A percentile compares a stretch with the other conserved stretches of the same genome.
phyloP scores from a whole-genome alignment of 495 filamentous ascomycete genomes.

The Xylaria grammica region DNA sequence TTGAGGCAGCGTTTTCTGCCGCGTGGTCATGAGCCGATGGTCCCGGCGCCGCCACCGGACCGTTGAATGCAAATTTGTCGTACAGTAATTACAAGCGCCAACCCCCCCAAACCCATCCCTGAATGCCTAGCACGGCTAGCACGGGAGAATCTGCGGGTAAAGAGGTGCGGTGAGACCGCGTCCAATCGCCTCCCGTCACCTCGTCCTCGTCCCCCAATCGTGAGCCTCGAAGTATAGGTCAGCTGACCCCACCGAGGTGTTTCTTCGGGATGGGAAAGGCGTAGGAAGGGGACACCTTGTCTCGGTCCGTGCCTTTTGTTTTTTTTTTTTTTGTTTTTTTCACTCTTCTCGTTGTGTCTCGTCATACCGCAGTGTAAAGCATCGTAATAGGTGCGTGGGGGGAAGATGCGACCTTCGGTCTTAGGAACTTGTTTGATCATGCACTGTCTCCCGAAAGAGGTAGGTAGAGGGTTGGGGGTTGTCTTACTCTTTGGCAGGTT shows the following conservation, averaged over 20 bases:
- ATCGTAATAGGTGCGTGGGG: not conserved
- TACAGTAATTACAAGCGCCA: constrained; percentile 1
- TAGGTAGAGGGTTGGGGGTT: constrained; percentile 7
- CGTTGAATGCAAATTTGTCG: constrained; percentile 1
- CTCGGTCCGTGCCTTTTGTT: no score
- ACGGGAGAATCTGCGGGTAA: constrained; percentile 21
- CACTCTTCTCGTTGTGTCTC: not conserved
- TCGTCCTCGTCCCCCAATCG: not conserved
- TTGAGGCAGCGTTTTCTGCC: constrained; percentile 2
- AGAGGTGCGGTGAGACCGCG: constrained; percentile 7
- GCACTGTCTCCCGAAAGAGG: constrained; percentile 13
- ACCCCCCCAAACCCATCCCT: not conserved
- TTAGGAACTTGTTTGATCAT: not conserved
- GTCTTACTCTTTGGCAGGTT: not conserved
- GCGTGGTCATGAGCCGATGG: constrained; percentile 19
- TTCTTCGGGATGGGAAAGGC: not conserved
- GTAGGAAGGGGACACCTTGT: no score
- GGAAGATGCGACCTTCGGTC: not conserved
- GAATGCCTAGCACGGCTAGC: constrained; percentile 17
- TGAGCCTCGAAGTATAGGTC: constrained; percentile 9
- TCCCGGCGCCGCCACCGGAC: constrained; percentile 21
- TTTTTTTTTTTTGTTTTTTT: no score
- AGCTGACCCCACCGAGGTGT: constrained; percentile 10
- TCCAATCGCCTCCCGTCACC: constrained; percentile 1
- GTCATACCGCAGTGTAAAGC: no score